Evolutionary conservation across 169 alveolate species (phyloP), one percentile per base, ranked within the genome.

Genomic region (Plasmodium fragile): DNA sequence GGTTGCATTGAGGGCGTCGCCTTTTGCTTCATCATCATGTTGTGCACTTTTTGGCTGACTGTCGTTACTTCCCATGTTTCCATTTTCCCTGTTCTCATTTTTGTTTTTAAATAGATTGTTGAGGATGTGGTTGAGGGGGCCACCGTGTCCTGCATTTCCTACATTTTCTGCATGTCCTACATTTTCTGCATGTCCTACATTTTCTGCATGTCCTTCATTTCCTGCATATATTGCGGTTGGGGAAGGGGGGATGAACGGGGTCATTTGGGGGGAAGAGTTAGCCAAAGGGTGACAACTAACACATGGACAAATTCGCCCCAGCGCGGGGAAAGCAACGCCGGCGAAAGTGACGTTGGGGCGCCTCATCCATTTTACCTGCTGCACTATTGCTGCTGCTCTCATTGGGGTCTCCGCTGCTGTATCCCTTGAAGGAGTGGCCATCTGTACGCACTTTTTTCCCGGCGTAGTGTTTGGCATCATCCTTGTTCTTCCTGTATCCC

Each of bases 341-440:
- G 22, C 59, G 59, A 11, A 49, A 11, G 59, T 49, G 59, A 8
- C 59, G 16, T 22, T 3, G 59, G 36, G n/a, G 41, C 65, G 32
- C 28, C 79, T 52, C 13, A 6, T 2, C 10, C 83, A 70, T 69
- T 83, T 70, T 8, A 18, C 30, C 75, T 65, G 13, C 75, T 18
- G 18, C 75, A 22, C 41, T 7, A 65, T 28, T 65, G 75, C 75
- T 4, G 75, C 75, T 65, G 75, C 75, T 65, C 7, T 65, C 75
- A 3, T 65, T 65, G 3, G 75, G 41, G 75, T 65, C 36, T 2
- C 39, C 30, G 36, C 75, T 65, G 75, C 75, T 65, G 36, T 65
- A 65, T 3, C 92, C 69, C 18, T 34, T 83, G 71, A 16, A 83
- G 16, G 92, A 83, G 52, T 43, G 28, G 16, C 32, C 77, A 18